Conservation (phyloP, 495 filamentous ascomycete genomes). For the Hypoxylon subgilvum region DNA sequence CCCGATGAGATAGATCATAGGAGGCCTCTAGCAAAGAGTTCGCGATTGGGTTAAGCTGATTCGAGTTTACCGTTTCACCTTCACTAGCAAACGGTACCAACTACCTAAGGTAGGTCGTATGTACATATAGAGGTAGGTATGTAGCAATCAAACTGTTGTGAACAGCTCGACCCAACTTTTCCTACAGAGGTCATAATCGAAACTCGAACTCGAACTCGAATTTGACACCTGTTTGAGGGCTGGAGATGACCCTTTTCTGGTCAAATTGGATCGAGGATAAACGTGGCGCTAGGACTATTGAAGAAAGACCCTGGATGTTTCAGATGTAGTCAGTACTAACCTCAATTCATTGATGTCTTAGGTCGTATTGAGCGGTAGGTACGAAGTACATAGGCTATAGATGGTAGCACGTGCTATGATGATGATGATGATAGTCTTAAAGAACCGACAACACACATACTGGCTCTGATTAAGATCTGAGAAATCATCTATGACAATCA, state of each 20-base stretch:
- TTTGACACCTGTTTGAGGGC: constrained; percentile 18
- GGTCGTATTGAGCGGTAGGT: too few species aligned
- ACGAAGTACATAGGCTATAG: background rate
- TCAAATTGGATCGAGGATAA: background rate
- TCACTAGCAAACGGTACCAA: too few species aligned
- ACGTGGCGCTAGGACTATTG: constrained; percentile 14
- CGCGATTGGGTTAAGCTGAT: constrained; percentile 10
- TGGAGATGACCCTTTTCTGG: constrained; percentile 3
- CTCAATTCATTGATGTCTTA: too few species aligned
- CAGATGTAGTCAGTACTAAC: constrained; percentile 7
- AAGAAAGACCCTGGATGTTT: constrained; percentile 16
- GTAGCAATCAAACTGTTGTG: background rate
- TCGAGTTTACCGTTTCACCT: constrained; percentile 11
- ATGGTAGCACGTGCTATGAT: background rate
- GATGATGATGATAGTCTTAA: too few species aligned
- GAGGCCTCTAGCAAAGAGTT: too few species aligned
- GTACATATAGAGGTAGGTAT: background rate
- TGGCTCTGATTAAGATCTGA: too few species aligned
- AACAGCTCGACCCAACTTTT: background rate
- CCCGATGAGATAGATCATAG: too few species aligned
- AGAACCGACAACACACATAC: too few species aligned
- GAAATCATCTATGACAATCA: too few species aligned
- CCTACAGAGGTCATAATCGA: constrained; percentile 12
- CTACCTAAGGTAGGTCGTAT: too few species aligned
- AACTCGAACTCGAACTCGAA: constrained; percentile 26